These are phyloP conservation scores for Simmondsia chinensis DNA, from an alignment of 148 eudicot species.

Conservation along the genomic window DNA sequence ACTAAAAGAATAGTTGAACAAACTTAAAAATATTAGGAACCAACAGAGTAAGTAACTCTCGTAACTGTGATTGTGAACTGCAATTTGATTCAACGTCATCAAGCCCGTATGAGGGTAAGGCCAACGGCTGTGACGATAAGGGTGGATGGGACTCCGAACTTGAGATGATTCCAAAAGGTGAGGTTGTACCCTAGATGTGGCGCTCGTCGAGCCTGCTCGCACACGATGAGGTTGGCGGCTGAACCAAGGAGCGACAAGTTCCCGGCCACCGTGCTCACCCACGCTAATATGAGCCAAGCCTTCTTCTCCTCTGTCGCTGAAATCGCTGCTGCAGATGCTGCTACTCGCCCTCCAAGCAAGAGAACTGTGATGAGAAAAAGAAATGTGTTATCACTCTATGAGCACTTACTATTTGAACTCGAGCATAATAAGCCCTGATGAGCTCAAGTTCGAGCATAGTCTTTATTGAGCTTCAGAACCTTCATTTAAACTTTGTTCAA, in stretches of 20 bases:
- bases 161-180: conserved; percentile 74
- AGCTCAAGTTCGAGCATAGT: too few relatives aligned
- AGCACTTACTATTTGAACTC: too few relatives aligned
- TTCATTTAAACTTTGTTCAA: too few relatives aligned
- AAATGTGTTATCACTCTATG: too few relatives aligned
- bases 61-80: too few relatives aligned
- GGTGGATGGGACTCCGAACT: conserved; percentile 88
- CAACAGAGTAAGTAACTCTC: too few relatives aligned
- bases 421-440: too few relatives aligned
- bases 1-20: too few relatives aligned
- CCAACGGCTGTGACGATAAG: conserved; percentile 78
- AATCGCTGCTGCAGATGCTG: conserved; percentile 71
- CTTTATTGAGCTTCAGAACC: too few relatives aligned
- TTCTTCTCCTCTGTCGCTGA: conserved; percentile 60
- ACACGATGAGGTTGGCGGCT: conserved; percentile 89
- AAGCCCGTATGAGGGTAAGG: conserved; percentile 37
- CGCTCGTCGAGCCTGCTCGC: conserved; percentile 87
- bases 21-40: too few relatives aligned
- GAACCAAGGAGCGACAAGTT: conserved; percentile 81
- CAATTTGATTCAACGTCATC: too few relatives aligned
- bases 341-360: conserved; percentile 69
- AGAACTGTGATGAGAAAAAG: conserved; percentile 36
- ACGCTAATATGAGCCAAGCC: conserved; percentile 89
- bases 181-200: conserved; percentile 55
- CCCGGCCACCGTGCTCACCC: conserved; percentile 96